Conservation (phyloP, 208 protist species). For the Leptomonas seymouri region DNA sequence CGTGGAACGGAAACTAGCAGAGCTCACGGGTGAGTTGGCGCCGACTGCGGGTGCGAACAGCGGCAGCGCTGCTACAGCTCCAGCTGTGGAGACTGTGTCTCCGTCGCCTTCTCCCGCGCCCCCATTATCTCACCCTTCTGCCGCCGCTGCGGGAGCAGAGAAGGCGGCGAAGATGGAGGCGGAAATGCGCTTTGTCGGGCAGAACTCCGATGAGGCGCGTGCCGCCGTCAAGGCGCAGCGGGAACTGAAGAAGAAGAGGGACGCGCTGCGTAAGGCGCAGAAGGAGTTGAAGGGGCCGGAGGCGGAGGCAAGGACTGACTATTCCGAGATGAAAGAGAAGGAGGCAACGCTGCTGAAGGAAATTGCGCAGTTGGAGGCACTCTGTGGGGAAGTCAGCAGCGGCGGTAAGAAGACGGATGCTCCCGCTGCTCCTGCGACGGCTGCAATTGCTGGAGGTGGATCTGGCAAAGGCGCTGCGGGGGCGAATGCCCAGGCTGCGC, state of each 20-base stretch:
- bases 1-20: slow-evolving; percentile 17
- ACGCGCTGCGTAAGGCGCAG: slow-evolving; percentile 50
- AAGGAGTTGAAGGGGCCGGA: slow-evolving; percentile 50
- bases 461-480: not conserved
- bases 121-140: not conserved
- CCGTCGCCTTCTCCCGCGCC: not conserved
- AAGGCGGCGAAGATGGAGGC: slow-evolving; percentile 37
- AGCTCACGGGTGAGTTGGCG: not conserved
- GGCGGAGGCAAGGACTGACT: slow-evolving; percentile 25
- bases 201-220: slow-evolving; percentile 41
- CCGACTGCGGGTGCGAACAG: not conserved
- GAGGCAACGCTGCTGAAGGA: slow-evolving; percentile 30
- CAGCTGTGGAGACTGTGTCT: not conserved
- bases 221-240: slow-evolving; percentile 50
- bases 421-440: slow-evolving; percentile 11
- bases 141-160: slow-evolving; percentile 3
- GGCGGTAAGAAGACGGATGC: not conserved
- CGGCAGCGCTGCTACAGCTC: not conserved
- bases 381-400: not conserved
- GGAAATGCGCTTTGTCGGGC: slow-evolving; percentile 36
- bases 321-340: slow-evolving; percentile 40
- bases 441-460: not conserved
- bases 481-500: not conserved
- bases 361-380: slow-evolving; percentile 22
- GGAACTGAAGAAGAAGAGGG: slow-evolving; percentile 68